Percentiles rank a stretch among this genome's conserved stretches.
Evolutionary conservation across 805 yeast species (phyloP).

Genomic region (Zygotorulaspora danielsina): DNA sequence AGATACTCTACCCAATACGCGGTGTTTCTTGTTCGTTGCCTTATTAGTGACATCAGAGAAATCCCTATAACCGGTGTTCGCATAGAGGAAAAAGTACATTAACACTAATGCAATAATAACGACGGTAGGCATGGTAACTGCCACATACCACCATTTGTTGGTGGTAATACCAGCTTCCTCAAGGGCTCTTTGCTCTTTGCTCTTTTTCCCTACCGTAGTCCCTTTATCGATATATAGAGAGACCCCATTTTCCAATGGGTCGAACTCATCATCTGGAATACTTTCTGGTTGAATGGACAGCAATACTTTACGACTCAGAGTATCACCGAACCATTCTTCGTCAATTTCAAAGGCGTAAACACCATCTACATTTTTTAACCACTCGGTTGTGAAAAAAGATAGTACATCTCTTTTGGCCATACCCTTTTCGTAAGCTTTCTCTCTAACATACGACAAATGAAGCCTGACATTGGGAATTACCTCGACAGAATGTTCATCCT

Average conservation of each 20-base stretch:
- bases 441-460: conserved; percentile 64
- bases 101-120: conserved; percentile 55
- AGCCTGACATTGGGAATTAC: conserved; percentile 58
- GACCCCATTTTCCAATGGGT: conserved; percentile 49
- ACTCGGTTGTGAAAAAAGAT: conserved; percentile 64
- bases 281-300: conserved; percentile 71
- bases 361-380: conserved; percentile 64
- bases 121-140: conserved; percentile 63
- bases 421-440: conserved; percentile 52
- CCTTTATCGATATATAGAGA: conserved; percentile 42
- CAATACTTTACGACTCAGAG: conserved; percentile 51
- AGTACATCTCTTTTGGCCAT: conserved; percentile 43
- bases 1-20: conserved; percentile 39
- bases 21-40: conserved; percentile 37
- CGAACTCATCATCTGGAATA: conserved; percentile 61
- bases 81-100: conserved; percentile 59
- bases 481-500: conserved; percentile 33
- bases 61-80: conserved; percentile 55
- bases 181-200: conserved; percentile 41
- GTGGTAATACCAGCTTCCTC: conserved; percentile 45
- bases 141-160: conserved; percentile 55
- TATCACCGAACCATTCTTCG: conserved; percentile 60
- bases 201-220: conserved; percentile 40
- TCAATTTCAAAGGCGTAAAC: conserved; percentile 55
- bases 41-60: conserved; percentile 41